A percentile compares a stretch with the other conserved stretches of the same genome.
Conservation (phyloP, 768 basidiomycete species). For the Panellus pusillus region DNA sequence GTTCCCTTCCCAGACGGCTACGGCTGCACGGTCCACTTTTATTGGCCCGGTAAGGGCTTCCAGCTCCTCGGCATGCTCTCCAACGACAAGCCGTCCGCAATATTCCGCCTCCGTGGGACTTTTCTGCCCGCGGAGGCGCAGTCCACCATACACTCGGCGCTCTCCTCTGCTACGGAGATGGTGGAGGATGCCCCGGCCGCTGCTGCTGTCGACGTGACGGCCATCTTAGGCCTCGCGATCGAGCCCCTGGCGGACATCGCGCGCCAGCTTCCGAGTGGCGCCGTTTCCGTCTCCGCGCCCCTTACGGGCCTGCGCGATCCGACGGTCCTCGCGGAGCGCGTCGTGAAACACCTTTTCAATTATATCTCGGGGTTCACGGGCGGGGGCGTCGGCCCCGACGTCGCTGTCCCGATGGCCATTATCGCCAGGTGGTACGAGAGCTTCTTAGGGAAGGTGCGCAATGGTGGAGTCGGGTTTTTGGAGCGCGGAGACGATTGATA, state of each 20-base stretch:
- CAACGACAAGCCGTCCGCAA: slow-evolving; percentile 87
- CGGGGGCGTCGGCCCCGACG: slow-evolving; percentile 46
- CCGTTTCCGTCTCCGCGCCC: slow-evolving; percentile 15
- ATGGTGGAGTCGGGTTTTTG: slow-evolving; percentile 62
- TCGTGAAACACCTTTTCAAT: slow-evolving; percentile 75
- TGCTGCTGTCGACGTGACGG: slow-evolving; percentile 53
- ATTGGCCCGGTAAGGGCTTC: slow-evolving; percentile 85
- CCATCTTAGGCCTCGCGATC: slow-evolving; percentile 76
- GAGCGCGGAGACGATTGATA: slow-evolving; percentile 44
- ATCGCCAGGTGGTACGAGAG: slow-evolving; percentile 73
- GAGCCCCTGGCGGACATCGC: slow-evolving; percentile 70
- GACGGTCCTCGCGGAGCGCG: slow-evolving; percentile 59
- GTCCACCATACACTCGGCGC: slow-evolving; percentile 38
- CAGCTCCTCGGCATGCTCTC: slow-evolving; percentile 76
- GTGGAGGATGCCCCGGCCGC: slow-evolving; percentile 35
- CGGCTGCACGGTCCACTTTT: slow-evolving; percentile 82
- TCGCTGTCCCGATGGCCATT: slow-evolving; percentile 59
- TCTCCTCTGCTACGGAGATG: slow-evolving; percentile 32
- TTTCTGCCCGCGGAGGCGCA: slow-evolving; percentile 41
- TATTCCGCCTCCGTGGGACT: slow-evolving; percentile 76
- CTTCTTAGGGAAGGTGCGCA: slow-evolving; percentile 58
- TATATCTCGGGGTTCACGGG: slow-evolving; percentile 69
- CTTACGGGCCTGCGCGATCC: slow-evolving; percentile 41
- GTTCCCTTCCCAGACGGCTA: slow-evolving; percentile 84
- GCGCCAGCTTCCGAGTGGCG: slow-evolving; percentile 46